Percentiles rank a stretch among this genome's conserved stretches.
phyloP scores from a whole-genome alignment of 2,329 filamentous ascomycete genomes.

The Xylariaceae sp. region DNA sequence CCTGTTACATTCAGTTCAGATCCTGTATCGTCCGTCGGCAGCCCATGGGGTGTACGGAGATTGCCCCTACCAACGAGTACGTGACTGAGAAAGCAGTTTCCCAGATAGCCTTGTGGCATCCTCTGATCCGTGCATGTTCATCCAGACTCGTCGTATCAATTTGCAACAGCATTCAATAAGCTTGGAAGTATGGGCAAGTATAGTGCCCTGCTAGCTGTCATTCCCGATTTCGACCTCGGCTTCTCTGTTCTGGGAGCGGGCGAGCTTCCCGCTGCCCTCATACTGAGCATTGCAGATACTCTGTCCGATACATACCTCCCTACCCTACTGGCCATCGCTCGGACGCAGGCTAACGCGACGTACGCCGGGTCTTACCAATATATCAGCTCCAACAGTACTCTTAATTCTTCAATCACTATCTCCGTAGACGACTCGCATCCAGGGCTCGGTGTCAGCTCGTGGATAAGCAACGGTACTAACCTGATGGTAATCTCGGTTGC shows the following conservation, averaged over 20 bases:
- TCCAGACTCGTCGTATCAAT: conserved; percentile 23
- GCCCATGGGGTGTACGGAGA: conserved; percentile 33
- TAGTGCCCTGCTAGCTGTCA: conserved; percentile 28
- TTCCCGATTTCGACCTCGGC: conserved; percentile 34
- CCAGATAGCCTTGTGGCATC: background rate
- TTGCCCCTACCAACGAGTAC: conserved; percentile 22
- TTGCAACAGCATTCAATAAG: conserved; percentile 34
- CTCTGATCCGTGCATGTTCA: background rate
- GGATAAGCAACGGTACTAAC: conserved; percentile 34
- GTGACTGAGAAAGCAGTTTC: background rate
- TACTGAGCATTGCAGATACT: conserved; percentile 30
- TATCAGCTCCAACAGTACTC: background rate
- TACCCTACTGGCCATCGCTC: conserved; percentile 25
- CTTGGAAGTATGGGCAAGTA: conserved; percentile 31
- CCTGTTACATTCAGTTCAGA: conserved; percentile 31
- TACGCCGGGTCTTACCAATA: conserved; percentile 26
- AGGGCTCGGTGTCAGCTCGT: conserved; percentile 27
- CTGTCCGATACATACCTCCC: conserved; percentile 30
- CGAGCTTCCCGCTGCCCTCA: conserved; percentile 22
- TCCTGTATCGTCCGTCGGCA: conserved; percentile 25
- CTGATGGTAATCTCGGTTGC: conserved; percentile 25
- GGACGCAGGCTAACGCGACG: conserved; percentile 24
- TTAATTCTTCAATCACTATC: conserved; percentile 31
- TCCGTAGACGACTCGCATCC: conserved; percentile 24
- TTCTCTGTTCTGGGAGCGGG: conserved; percentile 31